Evolutionary conservation across 1,284 basidiomycete genomes (phyloP).

Genomic region (Cryptococcus sp.): DNA sequence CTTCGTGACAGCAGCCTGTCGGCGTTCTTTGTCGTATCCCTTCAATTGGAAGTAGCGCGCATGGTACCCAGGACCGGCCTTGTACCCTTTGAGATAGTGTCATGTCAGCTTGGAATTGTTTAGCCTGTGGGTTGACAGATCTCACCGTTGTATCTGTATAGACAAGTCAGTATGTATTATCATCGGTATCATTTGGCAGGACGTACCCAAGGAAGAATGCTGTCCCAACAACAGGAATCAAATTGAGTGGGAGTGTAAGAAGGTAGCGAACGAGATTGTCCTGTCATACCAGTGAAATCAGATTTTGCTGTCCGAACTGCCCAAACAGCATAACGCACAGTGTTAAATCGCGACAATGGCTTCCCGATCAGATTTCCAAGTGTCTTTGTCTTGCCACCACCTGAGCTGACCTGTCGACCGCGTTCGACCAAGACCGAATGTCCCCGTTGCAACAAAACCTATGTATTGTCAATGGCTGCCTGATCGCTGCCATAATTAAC

Average conservation of each 20-base stretch:
- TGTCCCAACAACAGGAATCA: slow-evolving; percentile 68
- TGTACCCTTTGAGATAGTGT: slow-evolving; percentile 42
- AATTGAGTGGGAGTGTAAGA: slow-evolving; percentile 58
- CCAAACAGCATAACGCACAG: slow-evolving; percentile 20
- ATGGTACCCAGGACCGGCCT: slow-evolving; percentile 65
- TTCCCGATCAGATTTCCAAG: slow-evolving; percentile 52
- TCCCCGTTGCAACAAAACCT: slow-evolving; percentile 53
- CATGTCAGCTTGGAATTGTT: not conserved
- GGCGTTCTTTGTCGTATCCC: slow-evolving; percentile 52
- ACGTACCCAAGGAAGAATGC: slow-evolving; percentile 61
- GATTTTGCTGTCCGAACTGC: not conserved
- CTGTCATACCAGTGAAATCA: slow-evolving; percentile 8
- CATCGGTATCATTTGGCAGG: no score
- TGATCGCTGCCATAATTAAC: not conserved
- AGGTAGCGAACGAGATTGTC: slow-evolving; percentile 53
- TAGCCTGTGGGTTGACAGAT: not conserved
- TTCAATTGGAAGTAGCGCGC: slow-evolving; percentile 71
- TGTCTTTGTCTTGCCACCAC: slow-evolving; percentile 33
- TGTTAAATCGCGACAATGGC: slow-evolving; percentile 48
- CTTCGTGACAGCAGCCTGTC: slow-evolving; percentile 52
- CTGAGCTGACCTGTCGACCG: slow-evolving; percentile 46
- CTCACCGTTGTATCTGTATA: slow-evolving; percentile 44
- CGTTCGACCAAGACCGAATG: slow-evolving; percentile 51
- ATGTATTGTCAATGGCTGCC: not conserved
- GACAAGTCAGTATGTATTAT: slow-evolving; percentile 1